phyloP scores from a whole-genome alignment of 2,329 filamentous ascomycete genomes.

The Verticillium nubilum region DNA sequence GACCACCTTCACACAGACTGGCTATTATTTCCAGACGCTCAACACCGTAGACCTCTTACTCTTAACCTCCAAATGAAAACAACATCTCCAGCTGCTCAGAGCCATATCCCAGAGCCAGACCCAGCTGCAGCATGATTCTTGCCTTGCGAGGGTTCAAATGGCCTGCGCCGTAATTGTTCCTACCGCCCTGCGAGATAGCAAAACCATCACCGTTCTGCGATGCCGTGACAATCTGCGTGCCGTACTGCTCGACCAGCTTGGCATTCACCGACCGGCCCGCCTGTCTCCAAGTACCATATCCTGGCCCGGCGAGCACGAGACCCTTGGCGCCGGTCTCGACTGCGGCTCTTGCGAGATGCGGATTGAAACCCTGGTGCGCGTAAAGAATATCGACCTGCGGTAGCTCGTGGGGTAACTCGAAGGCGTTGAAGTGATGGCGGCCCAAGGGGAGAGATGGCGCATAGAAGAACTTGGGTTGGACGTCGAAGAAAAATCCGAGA shows the following conservation, averaged over 20 bases:
- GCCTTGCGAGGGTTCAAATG: slow-evolving; percentile 49
- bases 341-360: slow-evolving; percentile 39
- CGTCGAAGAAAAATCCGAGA: slow-evolving; percentile 52
- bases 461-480: slow-evolving; percentile 56
- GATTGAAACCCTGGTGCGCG: slow-evolving; percentile 46
- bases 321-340: slow-evolving; percentile 46
- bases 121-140: slow-evolving; percentile 43
- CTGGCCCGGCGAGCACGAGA: slow-evolving; percentile 50
- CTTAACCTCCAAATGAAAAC: slow-evolving; percentile 10
- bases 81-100: slow-evolving; percentile 8
- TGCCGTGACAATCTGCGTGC: slow-evolving; percentile 44
- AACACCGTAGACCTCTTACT: too few species aligned
- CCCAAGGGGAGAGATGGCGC: slow-evolving; percentile 41
- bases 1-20: too few species aligned
- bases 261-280: slow-evolving; percentile 33
- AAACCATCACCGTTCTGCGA: slow-evolving; percentile 46
- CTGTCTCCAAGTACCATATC: slow-evolving; percentile 43
- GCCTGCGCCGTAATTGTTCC: slow-evolving; percentile 41
- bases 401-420: slow-evolving; percentile 22
- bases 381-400: slow-evolving; percentile 53
- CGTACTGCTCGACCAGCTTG: slow-evolving; percentile 35
- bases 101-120: slow-evolving; percentile 12
- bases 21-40: too few species aligned
- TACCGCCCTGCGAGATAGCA: slow-evolving; percentile 32
- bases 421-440: slow-evolving; percentile 32